Percentiles rank a stretch among this genome's conserved stretches.
Conservation (phyloP, 1,284 basidiomycete species). For the Erythrobasidium hasegawianum region DNA sequence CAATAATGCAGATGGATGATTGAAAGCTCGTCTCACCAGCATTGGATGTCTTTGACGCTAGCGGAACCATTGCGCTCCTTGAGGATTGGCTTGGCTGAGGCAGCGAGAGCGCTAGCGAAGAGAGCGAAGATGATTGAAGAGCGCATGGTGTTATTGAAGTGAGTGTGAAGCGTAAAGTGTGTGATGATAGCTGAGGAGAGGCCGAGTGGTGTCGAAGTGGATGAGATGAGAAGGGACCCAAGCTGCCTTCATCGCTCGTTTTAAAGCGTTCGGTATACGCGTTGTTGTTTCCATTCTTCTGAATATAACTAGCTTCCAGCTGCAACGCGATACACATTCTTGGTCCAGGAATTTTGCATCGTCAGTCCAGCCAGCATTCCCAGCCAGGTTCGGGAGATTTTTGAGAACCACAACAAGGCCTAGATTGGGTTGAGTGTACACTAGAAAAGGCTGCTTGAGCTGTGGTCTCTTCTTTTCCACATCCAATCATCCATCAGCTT, state of each 20-base stretch:
- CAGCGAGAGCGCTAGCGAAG: background rate
- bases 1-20: background rate
- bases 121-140: constrained; percentile 4
- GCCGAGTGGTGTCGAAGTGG: background rate
- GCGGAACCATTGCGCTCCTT: constrained; percentile 31
- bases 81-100: constrained; percentile 8
- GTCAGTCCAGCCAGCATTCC: too few species aligned
- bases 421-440: too few species aligned
- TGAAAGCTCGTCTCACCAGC: too few species aligned
- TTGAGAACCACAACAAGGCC: too few species aligned
- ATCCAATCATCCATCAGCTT: background rate
- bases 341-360: too few species aligned
- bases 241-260: background rate
- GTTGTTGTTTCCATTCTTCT: too few species aligned
- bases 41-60: constrained; percentile 27
- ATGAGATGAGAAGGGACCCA: background rate
- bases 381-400: too few species aligned
- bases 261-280: background rate
- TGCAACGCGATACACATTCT: too few species aligned
- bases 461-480: background rate
- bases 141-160: constrained; percentile 12
- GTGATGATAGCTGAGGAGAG: background rate
- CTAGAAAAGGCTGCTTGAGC: too few species aligned
- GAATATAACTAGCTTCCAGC: too few species aligned
- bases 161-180: background rate